These are phyloP conservation scores for Globisporangium solare DNA, from an alignment of 352 stramenopile species.

Conservation along the genomic window DNA sequence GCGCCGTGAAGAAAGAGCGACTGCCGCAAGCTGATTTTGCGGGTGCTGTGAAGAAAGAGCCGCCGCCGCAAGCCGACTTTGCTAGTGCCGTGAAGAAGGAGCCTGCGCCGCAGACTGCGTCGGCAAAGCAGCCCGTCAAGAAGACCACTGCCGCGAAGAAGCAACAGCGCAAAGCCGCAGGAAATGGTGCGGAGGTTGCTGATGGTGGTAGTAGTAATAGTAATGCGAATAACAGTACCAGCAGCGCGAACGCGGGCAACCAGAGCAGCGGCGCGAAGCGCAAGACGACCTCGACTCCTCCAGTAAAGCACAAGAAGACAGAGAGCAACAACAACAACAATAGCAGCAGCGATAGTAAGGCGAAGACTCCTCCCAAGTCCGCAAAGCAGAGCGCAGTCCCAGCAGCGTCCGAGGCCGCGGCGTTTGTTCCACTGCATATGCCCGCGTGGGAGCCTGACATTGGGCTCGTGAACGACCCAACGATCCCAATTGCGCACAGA, in stretches of 20 bases:
- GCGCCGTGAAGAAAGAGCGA: background rate
- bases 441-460: constrained; percentile 30
- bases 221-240: background rate
- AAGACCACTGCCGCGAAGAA: background rate
- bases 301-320: constrained; percentile 8
- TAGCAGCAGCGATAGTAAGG: constrained; percentile 4
- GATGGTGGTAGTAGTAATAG: no score
- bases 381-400: background rate
- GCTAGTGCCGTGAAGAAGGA: background rate
- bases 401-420: background rate
- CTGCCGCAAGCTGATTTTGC: background rate
- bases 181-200: background rate
- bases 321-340: constrained; percentile 7
- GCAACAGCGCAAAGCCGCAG: background rate
- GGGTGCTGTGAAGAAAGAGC: background rate
- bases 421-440: constrained; percentile 10
- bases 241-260: background rate
- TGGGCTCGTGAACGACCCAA: constrained; percentile 25
- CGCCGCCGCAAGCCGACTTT: background rate
- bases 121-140: background rate
- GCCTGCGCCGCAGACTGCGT: background rate
- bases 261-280: constrained; percentile 6
- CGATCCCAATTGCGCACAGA: constrained; percentile 29
- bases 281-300: background rate
- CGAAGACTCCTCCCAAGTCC: constrained; percentile 3